A percentile compares a stretch with the other conserved stretches of the same genome.
Evolutionary conservation across 345 rosid species (phyloP).

Genomic region (Moricandia moricandioides): DNA sequence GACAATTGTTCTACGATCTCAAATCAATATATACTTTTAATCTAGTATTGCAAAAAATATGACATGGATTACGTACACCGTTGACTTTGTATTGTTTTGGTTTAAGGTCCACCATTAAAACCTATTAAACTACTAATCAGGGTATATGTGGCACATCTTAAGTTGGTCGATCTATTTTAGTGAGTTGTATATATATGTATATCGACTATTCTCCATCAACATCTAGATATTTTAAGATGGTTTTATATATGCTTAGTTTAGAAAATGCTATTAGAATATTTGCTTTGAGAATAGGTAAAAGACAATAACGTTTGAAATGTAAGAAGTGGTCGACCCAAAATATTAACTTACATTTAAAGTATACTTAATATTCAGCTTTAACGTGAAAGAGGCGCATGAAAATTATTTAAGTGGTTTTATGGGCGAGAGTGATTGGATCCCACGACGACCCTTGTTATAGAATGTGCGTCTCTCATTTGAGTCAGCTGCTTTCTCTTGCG

Average conservation of each 20-base stretch:
- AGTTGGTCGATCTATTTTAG: not conserved
- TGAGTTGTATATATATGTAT: not conserved
- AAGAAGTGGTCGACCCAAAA: conserved; percentile 16
- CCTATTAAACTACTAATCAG: not conserved
- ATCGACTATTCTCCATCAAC: not conserved
- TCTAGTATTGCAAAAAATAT: not conserved
- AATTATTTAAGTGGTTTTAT: not conserved
- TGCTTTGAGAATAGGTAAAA: conserved; percentile 18
- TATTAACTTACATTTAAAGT: not conserved
- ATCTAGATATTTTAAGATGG: not conserved
- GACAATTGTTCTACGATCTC: not conserved
- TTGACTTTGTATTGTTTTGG: not conserved
- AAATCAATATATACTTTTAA: not conserved
- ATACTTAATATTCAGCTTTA: not conserved
- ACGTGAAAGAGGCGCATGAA: conserved; percentile 12
- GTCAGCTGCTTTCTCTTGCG: not conserved
- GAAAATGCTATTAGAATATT: not conserved
- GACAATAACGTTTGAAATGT: conserved; percentile 3
- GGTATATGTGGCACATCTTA: not conserved
- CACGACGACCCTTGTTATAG: conserved; percentile 10
- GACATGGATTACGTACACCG: not conserved
- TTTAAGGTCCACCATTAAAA: not conserved
- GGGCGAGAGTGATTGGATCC: conserved; percentile 22
- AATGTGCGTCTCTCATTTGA: not conserved
- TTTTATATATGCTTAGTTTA: not conserved